Conservation (phyloP, 768 basidiomycete genomes). For the Cystofilobasidium ferigula region DNA sequence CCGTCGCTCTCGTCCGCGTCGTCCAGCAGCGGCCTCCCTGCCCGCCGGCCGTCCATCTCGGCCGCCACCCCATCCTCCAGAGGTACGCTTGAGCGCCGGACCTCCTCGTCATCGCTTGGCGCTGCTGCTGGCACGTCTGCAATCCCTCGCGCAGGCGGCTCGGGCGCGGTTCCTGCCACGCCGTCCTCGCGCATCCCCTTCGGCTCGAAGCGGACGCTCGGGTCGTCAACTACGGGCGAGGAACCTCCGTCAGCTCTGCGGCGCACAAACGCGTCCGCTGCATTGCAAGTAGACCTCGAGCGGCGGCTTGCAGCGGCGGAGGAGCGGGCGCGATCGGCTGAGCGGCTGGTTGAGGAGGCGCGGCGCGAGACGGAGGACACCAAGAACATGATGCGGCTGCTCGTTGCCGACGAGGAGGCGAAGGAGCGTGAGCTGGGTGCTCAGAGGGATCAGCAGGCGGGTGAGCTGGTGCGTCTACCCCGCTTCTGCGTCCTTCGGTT, state of each 20-base stretch:
- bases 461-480: not conserved
- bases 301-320: constrained; percentile 13
- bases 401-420: constrained; percentile 19
- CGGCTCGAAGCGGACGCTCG: constrained; percentile 2
- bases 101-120: too few species aligned
- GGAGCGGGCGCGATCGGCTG: constrained; percentile 10
- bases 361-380: constrained; percentile 8
- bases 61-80: too few species aligned
- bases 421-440: not conserved
- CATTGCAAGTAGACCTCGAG: constrained; percentile 22
- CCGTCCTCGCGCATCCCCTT: constrained; percentile 22
- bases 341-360: constrained; percentile 9
- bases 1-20: too few species aligned
- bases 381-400: constrained; percentile 14
- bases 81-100: too few species aligned
- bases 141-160: too few species aligned
- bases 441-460: not conserved
- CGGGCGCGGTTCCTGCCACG: not conserved
- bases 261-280: constrained; percentile 5
- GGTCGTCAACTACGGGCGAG: not conserved
- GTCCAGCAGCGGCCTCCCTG: too few species aligned
- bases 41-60: too few species aligned
- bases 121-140: too few species aligned
- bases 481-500: not conserved
- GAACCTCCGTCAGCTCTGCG: constrained; percentile 16